Base-by-base conservation (phyloP, 2,329 filamentous ascomycete genomes). In the Chaetomium globosum region DNA sequence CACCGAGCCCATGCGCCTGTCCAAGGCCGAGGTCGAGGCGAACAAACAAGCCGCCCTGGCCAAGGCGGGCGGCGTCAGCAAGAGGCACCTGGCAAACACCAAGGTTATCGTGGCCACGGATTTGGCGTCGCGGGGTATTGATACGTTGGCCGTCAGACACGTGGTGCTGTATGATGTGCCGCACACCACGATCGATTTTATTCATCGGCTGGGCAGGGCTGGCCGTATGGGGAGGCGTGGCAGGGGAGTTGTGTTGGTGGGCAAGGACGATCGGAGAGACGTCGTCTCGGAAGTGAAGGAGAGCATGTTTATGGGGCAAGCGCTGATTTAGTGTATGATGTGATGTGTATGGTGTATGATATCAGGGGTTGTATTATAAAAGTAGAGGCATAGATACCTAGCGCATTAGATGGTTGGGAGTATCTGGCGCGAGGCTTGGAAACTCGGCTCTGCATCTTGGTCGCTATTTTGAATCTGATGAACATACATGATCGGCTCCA, bases 121-220 rank as follows among this genome's bases (percentile, higher is more conserved):
- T 77, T 80, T 99, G 65, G 92, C 92, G 4, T 97, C 93, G 6
- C 82, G 95, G 71, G 95, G 95, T 68, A 97, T 99, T 72, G 95
- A 99, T 77, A 99, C 95, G 0, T 79, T 97, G 33, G 90, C 92
- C 21, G 94, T 98, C 21, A 86, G 91, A 64, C 92, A 96, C 71
- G 95, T 99, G 60, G 89, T 99, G 62, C 80, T 99, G 30, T 98
- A 97, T 77, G 93, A 99, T 75, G 94, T 99, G n/a, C 95, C 95
- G 4, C 94, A 98, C 75, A 96, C 92, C 0, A 96, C 93, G 0
- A 96, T 99, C 66, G 96, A 99, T 77, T 99, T 99, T 73, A 97
- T 99, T 73, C 96, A 99, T 77, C 89, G 96, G 19, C 86, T 98
- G 4, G 95, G 95, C 19, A 86, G 95, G 64, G 92, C 95, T 1